Conservation (phyloP, 1,139 yeast species). For the Geotrichum reessii region DNA sequence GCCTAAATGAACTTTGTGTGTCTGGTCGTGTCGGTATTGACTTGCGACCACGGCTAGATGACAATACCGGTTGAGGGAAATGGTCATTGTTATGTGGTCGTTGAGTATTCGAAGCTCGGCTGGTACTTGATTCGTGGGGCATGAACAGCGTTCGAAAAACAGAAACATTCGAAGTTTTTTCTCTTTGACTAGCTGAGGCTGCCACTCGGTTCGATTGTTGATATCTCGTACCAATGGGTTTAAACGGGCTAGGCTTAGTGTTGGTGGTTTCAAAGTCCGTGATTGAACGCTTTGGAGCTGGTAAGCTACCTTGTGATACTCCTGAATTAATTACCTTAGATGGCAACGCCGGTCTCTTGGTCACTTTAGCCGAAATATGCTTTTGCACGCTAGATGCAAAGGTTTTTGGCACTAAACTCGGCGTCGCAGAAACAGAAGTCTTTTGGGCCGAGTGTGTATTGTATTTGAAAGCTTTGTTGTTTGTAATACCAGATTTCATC, state of each 20-base stretch:
- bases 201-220: neutral
- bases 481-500: neutral
- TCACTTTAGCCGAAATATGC: conserved; percentile 1
- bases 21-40: conserved; percentile 10
- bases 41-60: neutral
- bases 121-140: neutral
- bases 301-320: neutral
- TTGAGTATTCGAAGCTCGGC: neutral
- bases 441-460: neutral
- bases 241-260: neutral
- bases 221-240: neutral
- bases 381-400: conserved; percentile 13
- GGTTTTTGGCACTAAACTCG: neutral
- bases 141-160: neutral
- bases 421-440: neutral
- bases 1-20: conserved; percentile 16
- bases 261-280: neutral
- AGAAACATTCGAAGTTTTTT: neutral
- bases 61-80: neutral
- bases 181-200: neutral
- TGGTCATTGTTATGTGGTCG: neutral
- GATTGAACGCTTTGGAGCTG: neutral
- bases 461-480: neutral
- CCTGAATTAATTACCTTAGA: neutral
- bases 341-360: neutral